A percentile compares a stretch with the other conserved stretches of the same genome.
These are phyloP conservation scores for Crotalaria pallida DNA, from an alignment of 306 rosid genomes.

Conservation along the genomic window DNA sequence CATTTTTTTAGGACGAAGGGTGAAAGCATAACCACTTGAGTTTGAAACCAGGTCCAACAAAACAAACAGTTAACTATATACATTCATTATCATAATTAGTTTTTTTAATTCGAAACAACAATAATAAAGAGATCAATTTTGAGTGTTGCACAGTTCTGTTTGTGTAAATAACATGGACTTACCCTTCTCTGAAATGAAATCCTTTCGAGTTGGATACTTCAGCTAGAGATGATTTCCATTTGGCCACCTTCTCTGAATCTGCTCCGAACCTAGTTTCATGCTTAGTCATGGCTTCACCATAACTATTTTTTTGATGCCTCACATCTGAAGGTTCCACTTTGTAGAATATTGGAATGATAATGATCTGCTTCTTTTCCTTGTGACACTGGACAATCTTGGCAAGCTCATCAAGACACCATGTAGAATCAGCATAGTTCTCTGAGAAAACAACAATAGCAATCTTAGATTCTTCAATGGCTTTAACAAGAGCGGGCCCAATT, in stretches of 20 bases:
- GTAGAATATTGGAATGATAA: not conserved
- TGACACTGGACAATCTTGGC: not conserved
- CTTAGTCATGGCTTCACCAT: not conserved
- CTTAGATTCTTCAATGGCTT: not conserved
- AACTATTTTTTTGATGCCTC: not conserved
- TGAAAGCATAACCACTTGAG: no score
- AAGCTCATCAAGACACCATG: not conserved
- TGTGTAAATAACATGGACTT: no score
- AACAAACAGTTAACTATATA: no score
- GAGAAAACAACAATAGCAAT: not conserved
- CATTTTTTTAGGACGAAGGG: no score
- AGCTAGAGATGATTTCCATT: not conserved
- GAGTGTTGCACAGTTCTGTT: no score
- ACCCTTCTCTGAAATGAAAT: not conserved
- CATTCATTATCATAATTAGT: no score
- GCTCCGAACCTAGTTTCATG: not conserved
- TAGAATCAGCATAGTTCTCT: not conserved
- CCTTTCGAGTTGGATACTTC: not conserved
- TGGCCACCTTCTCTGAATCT: not conserved
- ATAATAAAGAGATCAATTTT: no score
- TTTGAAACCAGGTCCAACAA: no score
- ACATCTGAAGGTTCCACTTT: not conserved
- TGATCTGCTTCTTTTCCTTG: not conserved
- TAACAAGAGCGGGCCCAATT: not conserved
- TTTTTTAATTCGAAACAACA: no score